Evolutionary conservation across 2,329 filamentous ascomycete genomes (phyloP).

Genomic region (Coccinonectria pachysandricola): DNA sequence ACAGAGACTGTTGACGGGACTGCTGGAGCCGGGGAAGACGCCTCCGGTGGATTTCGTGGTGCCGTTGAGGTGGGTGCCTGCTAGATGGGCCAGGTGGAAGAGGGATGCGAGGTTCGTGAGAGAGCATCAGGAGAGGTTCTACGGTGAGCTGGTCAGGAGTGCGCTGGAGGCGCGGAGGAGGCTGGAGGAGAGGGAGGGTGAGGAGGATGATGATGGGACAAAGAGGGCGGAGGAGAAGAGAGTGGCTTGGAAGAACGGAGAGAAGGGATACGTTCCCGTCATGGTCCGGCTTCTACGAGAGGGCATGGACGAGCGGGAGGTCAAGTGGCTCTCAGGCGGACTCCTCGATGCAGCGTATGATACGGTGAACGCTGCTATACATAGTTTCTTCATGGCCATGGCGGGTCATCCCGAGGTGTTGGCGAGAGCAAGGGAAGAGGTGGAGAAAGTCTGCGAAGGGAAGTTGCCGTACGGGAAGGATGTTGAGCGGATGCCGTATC

Average conservation of each 20-base stretch:
- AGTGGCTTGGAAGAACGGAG: too few species aligned
- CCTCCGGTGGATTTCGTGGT: slow-evolving; percentile 18
- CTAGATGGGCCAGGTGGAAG: slow-evolving; percentile 13
- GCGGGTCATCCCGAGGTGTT: slow-evolving; percentile 13
- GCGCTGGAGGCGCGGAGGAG: slow-evolving; percentile 4
- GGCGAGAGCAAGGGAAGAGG: slow-evolving; percentile 9
- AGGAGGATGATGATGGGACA: slow-evolving; percentile 1
- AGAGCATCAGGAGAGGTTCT: slow-evolving; percentile 12
- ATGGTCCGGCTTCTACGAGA: slow-evolving; percentile 12
- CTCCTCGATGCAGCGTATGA: slow-evolving; percentile 18
- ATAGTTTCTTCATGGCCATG: slow-evolving; percentile 13
- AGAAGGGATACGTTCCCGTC: slow-evolving; percentile 5
- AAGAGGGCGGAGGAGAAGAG: too few species aligned
- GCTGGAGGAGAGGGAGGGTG: slow-evolving; percentile 1
- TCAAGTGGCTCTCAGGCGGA: slow-evolving; percentile 10
- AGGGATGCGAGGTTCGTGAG: slow-evolving; percentile 9
- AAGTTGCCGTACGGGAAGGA: slow-evolving; percentile 21
- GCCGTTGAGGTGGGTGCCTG: slow-evolving; percentile 11
- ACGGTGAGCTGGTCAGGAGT: slow-evolving; percentile 7
- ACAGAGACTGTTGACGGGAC: slow-evolving; percentile 13
- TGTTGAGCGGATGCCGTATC: slow-evolving; percentile 10
- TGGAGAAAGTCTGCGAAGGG: slow-evolving; percentile 10
- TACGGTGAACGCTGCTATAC: slow-evolving; percentile 11
- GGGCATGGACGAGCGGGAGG: slow-evolving; percentile 9
- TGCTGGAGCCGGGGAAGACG: slow-evolving; percentile 16